Percentiles rank a stretch among this genome's conserved stretches.
phyloP scores from a whole-genome alignment of 2,329 filamentous ascomycete species.

The Chaetomium sp. region DNA sequence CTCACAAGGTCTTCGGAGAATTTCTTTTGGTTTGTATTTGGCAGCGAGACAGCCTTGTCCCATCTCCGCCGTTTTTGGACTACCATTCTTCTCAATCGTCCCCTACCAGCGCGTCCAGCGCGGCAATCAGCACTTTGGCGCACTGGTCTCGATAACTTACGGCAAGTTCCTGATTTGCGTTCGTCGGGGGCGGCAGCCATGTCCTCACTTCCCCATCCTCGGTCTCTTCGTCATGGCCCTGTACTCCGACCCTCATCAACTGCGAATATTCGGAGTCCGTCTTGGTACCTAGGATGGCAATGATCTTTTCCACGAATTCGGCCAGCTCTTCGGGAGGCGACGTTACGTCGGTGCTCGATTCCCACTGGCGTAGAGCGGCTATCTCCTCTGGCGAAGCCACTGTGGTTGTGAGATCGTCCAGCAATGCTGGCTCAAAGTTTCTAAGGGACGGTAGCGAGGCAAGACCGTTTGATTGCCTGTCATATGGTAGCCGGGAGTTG shows the following conservation, averaged over 20 bases:
- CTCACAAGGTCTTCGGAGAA: too few species aligned
- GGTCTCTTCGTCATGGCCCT: constrained; percentile 36
- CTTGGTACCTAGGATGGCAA: constrained; percentile 33
- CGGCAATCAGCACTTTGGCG: constrained; percentile 40
- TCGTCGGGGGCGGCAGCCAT: constrained; percentile 26
- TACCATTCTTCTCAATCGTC: not conserved
- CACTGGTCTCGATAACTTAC: constrained; percentile 44
- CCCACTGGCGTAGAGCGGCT: constrained; percentile 7
- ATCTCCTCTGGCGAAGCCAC: constrained; percentile 21
- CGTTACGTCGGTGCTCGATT: not conserved
- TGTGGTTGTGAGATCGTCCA: constrained; percentile 39
- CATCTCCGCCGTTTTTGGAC: too few species aligned
- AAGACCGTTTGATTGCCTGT: constrained; percentile 17
- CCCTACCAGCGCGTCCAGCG: constrained; percentile 15
- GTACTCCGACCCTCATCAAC: constrained; percentile 40
- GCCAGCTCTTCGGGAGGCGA: constrained; percentile 19
- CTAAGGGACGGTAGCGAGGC: constrained; percentile 35
- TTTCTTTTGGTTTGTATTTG: too few species aligned
- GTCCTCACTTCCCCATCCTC: constrained; percentile 34
- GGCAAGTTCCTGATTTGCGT: constrained; percentile 42
- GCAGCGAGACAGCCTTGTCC: too few species aligned
- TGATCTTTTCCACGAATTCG: constrained; percentile 30
- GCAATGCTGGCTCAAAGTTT: constrained; percentile 47
- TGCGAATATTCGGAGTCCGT: constrained; percentile 34
- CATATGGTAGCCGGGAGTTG: constrained; percentile 33